Percentiles rank a stretch among this genome's conserved stretches.
phyloP scores from a whole-genome alignment of 257 asterid genomes.

The Scutellaria barbata region DNA sequence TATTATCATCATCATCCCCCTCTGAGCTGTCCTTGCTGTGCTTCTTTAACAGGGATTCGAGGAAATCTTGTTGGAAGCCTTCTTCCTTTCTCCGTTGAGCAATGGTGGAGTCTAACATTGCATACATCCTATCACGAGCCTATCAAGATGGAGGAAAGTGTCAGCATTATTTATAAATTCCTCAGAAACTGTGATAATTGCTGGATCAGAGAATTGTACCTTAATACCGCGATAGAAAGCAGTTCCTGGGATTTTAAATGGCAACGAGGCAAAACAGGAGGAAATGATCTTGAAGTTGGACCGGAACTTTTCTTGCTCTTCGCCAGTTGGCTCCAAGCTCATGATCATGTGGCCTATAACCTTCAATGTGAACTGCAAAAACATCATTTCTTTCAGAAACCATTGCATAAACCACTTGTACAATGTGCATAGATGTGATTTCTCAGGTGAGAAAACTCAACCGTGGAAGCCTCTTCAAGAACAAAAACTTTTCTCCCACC shows the following conservation, averaged over 20 bases:
- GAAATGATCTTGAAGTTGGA: slow-evolving; percentile 80
- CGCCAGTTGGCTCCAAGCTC: slow-evolving; percentile 86
- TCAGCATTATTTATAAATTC: slow-evolving; percentile 22
- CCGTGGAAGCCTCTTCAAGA: slow-evolving; percentile 83
- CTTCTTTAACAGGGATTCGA: slow-evolving; percentile 65
- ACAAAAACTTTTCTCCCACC: slow-evolving; percentile 52
- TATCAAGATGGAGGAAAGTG: slow-evolving; percentile 32
- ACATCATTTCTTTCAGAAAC: slow-evolving; percentile 11
- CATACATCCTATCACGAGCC: slow-evolving; percentile 87
- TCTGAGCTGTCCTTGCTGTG: slow-evolving; percentile 55
- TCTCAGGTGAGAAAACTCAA: slow-evolving; percentile 41
- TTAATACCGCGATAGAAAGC: slow-evolving; percentile 78
- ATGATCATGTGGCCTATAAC: slow-evolving; percentile 91
- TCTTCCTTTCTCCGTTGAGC: slow-evolving; percentile 61
- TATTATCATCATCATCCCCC: slow-evolving; percentile 62
- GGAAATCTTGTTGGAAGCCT: slow-evolving; percentile 67
- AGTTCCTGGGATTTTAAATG: slow-evolving; percentile 77
- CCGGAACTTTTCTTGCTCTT: slow-evolving; percentile 79
- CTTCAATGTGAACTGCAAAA: slow-evolving; percentile 78
- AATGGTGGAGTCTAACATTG: slow-evolving; percentile 70
- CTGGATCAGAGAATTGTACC: slow-evolving; percentile 47
- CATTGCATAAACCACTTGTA: slow-evolving; percentile 10
- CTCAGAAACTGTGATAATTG: background rate
- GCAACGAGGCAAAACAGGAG: slow-evolving; percentile 76
- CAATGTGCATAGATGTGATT: background rate